phyloP scores from a whole-genome alignment of 805 yeast species.

The Metschnikowia peoriensis region DNA sequence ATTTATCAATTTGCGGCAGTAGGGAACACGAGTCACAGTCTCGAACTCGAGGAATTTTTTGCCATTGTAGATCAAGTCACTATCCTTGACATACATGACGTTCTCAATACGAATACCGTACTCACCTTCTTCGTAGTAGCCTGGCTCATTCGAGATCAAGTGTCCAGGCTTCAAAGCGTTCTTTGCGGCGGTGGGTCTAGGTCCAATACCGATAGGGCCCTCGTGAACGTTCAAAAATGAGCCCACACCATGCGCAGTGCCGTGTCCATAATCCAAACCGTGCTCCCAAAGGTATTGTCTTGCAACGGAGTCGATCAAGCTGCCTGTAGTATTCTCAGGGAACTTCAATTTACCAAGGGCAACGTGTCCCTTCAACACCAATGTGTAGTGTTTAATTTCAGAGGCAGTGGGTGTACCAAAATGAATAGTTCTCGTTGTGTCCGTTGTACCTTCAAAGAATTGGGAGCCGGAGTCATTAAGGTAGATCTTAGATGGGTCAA shows the following conservation, averaged over 20 bases:
- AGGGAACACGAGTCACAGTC: slow-evolving; percentile 83
- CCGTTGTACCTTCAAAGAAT: slow-evolving; percentile 63
- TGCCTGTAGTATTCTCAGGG: slow-evolving; percentile 56
- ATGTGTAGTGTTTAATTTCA: slow-evolving; percentile 50
- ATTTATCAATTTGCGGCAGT: slow-evolving; percentile 75
- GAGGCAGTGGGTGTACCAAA: slow-evolving; percentile 47
- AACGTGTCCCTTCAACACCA: slow-evolving; percentile 58
- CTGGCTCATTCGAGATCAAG: slow-evolving; percentile 60
- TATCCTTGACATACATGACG: slow-evolving; percentile 47
- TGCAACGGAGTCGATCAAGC: slow-evolving; percentile 54
- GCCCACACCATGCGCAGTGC: slow-evolving; percentile 68
- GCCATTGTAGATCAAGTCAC: slow-evolving; percentile 48
- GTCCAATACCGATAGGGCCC: slow-evolving; percentile 62
- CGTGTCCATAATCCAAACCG: slow-evolving; percentile 61
- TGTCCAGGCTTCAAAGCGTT: slow-evolving; percentile 50
- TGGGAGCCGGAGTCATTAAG: slow-evolving; percentile 62
- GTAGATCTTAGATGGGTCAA: slow-evolving; percentile 53
- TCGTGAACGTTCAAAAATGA: slow-evolving; percentile 60
- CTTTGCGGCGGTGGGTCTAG: slow-evolving; percentile 48
- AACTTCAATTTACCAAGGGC: slow-evolving; percentile 48
- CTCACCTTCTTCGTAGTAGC: slow-evolving; percentile 57
- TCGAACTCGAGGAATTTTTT: slow-evolving; percentile 67
- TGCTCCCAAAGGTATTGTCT: slow-evolving; percentile 56
- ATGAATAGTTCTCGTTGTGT: slow-evolving; percentile 61
- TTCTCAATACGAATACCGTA: slow-evolving; percentile 57